Evolutionary conservation across 257 asterid species (phyloP).

Genomic region (Buddleja alternifolia): DNA sequence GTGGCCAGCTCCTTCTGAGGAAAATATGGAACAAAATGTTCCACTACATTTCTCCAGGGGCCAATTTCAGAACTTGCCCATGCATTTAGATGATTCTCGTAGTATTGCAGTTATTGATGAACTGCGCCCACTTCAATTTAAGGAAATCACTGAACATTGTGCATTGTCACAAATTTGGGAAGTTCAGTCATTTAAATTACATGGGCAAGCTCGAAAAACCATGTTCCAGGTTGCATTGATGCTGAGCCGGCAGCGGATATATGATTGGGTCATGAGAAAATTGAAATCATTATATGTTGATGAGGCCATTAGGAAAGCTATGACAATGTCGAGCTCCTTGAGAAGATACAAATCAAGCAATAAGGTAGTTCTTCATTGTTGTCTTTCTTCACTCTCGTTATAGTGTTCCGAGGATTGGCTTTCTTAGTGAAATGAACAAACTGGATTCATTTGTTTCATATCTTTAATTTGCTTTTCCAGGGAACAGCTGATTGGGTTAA

Average conservation of each 20-base stretch:
- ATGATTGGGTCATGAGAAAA: conserved; percentile 59
- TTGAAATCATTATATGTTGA: conserved; percentile 52
- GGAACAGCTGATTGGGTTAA: conserved; percentile 31
- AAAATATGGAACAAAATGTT: conserved; percentile 33
- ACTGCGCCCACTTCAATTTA: conserved; percentile 59
- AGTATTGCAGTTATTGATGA: conserved; percentile 47
- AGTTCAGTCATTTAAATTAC: conserved; percentile 40
- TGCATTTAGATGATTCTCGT: conserved; percentile 45
- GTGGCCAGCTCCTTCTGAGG: conserved; percentile 52
- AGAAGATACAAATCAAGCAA: conserved; percentile 42
- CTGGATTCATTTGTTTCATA: neutral
- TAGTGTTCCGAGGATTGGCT: conserved; percentile 21
- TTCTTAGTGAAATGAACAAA: conserved; percentile 25
- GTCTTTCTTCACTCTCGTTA: neutral
- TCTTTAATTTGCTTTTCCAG: conserved; percentile 41
- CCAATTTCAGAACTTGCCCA: conserved; percentile 56
- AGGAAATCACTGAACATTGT: conserved; percentile 40
- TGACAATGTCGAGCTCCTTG: conserved; percentile 29
- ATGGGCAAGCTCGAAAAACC: conserved; percentile 41
- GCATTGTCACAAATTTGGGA: conserved; percentile 43
- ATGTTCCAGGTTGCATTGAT: conserved; percentile 59
- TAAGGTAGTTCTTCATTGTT: conserved; percentile 44
- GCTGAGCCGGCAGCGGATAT: conserved; percentile 62
- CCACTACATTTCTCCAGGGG: conserved; percentile 41
- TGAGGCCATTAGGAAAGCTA: conserved; percentile 46